phyloP scores from a whole-genome alignment of 768 basidiomycete genomes.

The Trametes maxima region DNA sequence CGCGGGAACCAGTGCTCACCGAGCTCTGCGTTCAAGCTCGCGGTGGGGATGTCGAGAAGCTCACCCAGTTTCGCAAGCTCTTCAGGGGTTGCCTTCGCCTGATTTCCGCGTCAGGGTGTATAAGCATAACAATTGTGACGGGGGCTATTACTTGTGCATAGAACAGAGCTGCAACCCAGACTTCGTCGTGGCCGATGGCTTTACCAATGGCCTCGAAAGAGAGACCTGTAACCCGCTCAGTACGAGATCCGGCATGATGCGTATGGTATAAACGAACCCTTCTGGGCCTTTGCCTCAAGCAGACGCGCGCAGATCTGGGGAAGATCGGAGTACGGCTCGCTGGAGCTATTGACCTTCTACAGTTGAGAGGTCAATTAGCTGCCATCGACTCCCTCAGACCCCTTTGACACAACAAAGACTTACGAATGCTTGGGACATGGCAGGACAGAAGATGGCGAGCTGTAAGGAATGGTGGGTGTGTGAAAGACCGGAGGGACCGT shows the following conservation, averaged over 20 bases:
- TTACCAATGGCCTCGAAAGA: constrained; percentile 73
- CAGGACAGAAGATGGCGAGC: neutral
- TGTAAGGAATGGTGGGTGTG: neutral
- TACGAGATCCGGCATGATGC: neutral
- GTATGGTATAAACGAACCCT: constrained; percentile 42
- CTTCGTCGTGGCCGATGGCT: constrained; percentile 69
- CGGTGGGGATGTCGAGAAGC: constrained; percentile 50
- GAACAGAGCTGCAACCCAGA: constrained; percentile 83
- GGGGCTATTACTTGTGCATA: constrained; percentile 64
- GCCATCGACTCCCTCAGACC: no score
- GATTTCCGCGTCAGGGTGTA: neutral
- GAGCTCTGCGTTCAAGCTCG: constrained; percentile 45
- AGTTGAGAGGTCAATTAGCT: neutral
- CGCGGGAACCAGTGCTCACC: constrained; percentile 77
- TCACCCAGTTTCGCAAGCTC: constrained; percentile 58
- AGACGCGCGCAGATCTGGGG: constrained; percentile 52
- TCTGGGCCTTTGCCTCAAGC: constrained; percentile 68
- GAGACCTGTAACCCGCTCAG: constrained; percentile 44
- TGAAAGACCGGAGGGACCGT: constrained; percentile 10
- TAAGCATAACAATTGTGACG: neutral
- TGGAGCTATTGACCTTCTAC: constrained; percentile 26
- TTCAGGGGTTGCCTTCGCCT: constrained; percentile 70
- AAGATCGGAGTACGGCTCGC: constrained; percentile 35
- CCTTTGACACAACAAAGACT: neutral
- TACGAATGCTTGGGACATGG: constrained; percentile 15